Conservation (phyloP, 495 filamentous ascomycete genomes). For the Aspergillus cristatus region DNA sequence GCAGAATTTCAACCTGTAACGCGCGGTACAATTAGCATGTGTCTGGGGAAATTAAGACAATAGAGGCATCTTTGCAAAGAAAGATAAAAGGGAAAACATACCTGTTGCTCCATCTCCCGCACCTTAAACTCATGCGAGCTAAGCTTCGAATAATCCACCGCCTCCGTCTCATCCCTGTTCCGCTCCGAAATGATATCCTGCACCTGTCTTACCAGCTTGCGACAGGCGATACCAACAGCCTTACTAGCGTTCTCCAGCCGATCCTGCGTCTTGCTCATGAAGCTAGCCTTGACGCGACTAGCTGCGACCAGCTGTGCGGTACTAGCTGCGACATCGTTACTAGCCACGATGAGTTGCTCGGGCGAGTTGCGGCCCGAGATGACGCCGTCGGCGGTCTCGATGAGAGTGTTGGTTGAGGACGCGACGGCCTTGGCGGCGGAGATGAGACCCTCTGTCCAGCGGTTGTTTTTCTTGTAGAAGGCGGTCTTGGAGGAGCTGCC, state of each 20-base stretch:
- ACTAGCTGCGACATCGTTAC: constrained; percentile 90
- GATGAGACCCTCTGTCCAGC: constrained; percentile 97
- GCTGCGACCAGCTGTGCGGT: constrained; percentile 96
- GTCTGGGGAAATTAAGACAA: neutral
- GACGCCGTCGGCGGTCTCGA: constrained; percentile 95
- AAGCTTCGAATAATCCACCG: constrained; percentile 75
- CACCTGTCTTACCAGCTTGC: constrained; percentile 82
- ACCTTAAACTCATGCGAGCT: constrained; percentile 96
- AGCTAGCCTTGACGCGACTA: constrained; percentile 90
- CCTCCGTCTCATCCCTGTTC: constrained; percentile 65
- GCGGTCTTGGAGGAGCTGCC: constrained; percentile 83
- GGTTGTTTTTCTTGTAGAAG: constrained; percentile 98
- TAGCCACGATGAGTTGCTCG: constrained; percentile 95
- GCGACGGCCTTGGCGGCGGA: constrained; percentile 96
- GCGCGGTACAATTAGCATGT: neutral
- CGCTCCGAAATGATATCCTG: constrained; percentile 86
- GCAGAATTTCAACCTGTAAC: constrained; percentile 90
- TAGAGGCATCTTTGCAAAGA: constrained; percentile 6
- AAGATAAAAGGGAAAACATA: constrained; percentile 35
- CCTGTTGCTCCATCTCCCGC: constrained; percentile 98
- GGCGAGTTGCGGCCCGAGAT: constrained; percentile 83
- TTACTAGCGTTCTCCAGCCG: constrained; percentile 83
- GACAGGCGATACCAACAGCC: constrained; percentile 82
- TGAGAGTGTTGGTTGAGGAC: constrained; percentile 81
- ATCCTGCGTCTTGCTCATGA: constrained; percentile 95